Conservation (phyloP, 768 basidiomycete genomes). For the Trametes gibbosa region DNA sequence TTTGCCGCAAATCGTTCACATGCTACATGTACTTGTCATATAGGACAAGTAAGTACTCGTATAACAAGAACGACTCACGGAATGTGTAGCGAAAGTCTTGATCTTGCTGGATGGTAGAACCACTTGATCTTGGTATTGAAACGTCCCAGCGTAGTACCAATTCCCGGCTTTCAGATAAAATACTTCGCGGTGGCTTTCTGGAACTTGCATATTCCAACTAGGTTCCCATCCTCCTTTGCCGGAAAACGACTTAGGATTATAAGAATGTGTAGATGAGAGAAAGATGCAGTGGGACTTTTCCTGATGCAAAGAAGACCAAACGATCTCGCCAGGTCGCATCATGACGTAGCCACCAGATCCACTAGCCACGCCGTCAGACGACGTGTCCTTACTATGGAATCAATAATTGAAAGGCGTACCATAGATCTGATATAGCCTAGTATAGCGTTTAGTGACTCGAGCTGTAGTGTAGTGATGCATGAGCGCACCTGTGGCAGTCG, state of each 20-base stretch:
- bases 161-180: not conserved
- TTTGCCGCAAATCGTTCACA: not conserved
- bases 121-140: not conserved
- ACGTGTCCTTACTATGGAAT: too few relatives aligned
- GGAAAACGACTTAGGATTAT: not conserved
- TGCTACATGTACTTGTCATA: not conserved
- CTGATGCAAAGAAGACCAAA: too few relatives aligned
- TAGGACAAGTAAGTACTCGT: too few relatives aligned
- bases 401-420: too few relatives aligned
- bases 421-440: not conserved
- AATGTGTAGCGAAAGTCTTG: not conserved
- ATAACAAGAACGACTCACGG: too few relatives aligned
- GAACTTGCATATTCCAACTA: not conserved
- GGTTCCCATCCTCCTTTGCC: constrained; percentile 6
- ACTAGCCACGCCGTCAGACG: too few relatives aligned
- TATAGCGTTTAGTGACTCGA: too few relatives aligned
- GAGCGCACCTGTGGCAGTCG: too few relatives aligned
- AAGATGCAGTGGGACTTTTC: constrained; percentile 2
- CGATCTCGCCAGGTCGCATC: not conserved
- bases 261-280: not conserved
- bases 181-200: constrained; percentile 1
- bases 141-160: constrained; percentile 11
- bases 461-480: too few relatives aligned
- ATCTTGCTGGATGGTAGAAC: not conserved
- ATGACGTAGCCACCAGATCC: not conserved